Evolutionary conservation across 371 early-diverging fungal genomes (phyloP).

Genomic region (Mucor mucedo): DNA sequence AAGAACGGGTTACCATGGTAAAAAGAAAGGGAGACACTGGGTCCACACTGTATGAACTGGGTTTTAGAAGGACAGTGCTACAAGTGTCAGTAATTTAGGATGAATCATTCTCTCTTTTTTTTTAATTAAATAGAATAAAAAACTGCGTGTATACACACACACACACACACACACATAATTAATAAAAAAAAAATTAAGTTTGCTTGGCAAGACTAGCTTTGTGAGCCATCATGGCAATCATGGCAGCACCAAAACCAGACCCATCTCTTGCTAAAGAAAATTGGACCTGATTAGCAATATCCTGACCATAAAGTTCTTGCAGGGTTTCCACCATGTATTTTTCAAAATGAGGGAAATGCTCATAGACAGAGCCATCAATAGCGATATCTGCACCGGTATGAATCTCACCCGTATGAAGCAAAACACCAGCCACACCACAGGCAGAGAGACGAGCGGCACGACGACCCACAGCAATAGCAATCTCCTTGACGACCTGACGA

Average conservation of each 20-base stretch:
- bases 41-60: neutral
- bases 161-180: no score
- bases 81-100: no score
- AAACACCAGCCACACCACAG: slow-evolving; percentile 66
- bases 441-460: slow-evolving; percentile 88
- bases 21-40: neutral
- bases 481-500: slow-evolving; percentile 76
- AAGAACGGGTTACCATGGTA: no score
- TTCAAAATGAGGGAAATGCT: slow-evolving; percentile 87
- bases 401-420: slow-evolving; percentile 55
- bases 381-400: slow-evolving; percentile 50
- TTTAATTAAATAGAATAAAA: neutral
- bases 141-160: no score
- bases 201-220: slow-evolving; percentile 12
- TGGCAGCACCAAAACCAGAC: slow-evolving; percentile 54
- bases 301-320: slow-evolving; percentile 69
- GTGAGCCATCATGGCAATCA: slow-evolving; percentile 52
- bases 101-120: neutral
- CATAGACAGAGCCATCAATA: slow-evolving; percentile 91
- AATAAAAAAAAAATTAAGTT: neutral
- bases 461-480: slow-evolving; percentile 80
- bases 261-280: slow-evolving; percentile 47
- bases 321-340: slow-evolving; percentile 69
- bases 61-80: neutral
- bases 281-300: slow-evolving; percentile 26